Evolutionary conservation across 2,329 filamentous ascomycete species (phyloP).

Genomic region (Aspergillus versicolor): DNA sequence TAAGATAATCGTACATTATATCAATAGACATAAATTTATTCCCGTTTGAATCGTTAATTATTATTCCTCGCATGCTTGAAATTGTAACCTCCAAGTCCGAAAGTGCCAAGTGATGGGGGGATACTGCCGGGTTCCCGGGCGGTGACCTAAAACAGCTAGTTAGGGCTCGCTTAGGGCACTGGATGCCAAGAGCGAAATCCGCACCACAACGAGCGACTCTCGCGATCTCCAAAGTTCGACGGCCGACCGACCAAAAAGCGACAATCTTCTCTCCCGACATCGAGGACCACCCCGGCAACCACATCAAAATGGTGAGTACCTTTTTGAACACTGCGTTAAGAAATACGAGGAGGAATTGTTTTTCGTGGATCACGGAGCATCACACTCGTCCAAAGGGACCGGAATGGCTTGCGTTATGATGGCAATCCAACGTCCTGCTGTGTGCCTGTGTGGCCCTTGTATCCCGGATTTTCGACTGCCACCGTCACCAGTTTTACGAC

Average conservation of each 20-base stretch:
- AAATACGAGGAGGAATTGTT: slow-evolving; percentile 1
- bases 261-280: slow-evolving; percentile 40
- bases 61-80: not conserved
- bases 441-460: not conserved
- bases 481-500: slow-evolving; percentile 2
- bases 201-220: slow-evolving; percentile 35
- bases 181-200: slow-evolving; percentile 42
- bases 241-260: slow-evolving; percentile 38
- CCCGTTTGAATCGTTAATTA: not conserved
- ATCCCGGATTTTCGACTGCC: slow-evolving; percentile 7
- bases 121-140: slow-evolving; percentile 17
- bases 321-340: slow-evolving; percentile 12
- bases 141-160: slow-evolving; percentile 27
- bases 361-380: not conserved
- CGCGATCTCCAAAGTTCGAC: slow-evolving; percentile 31
- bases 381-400: slow-evolving; percentile 2
- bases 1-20: not conserved
- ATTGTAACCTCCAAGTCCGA: not conserved
- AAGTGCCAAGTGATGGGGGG: not conserved
- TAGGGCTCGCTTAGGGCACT: slow-evolving; percentile 44
- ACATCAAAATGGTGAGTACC: slow-evolving; percentile 48
- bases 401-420: not conserved
- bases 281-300: slow-evolving; percentile 45
- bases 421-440: not conserved
- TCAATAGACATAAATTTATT: not conserved